Evolutionary conservation across 164 flowering plant genomes (phyloP).

Genomic region (Dillenia turbinata): DNA sequence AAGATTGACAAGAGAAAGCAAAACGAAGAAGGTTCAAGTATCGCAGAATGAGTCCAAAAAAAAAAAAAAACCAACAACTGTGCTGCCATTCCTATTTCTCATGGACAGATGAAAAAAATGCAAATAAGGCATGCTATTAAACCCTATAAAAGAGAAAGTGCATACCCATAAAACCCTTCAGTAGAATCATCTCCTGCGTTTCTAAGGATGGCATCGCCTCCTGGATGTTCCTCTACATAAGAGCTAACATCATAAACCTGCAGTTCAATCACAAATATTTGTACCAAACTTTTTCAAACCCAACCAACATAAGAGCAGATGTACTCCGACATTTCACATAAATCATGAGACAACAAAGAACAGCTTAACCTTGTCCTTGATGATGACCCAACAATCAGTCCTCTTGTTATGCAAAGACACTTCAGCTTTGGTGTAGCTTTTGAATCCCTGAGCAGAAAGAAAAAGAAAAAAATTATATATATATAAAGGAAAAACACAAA

Average conservation of each 20-base stretch:
- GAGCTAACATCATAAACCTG: constrained; percentile 93
- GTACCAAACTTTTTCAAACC: neutral
- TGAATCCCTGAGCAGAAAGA: constrained; percentile 37
- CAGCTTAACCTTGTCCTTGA: constrained; percentile 70
- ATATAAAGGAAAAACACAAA: no score
- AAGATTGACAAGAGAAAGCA: no score
- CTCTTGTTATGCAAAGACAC: constrained; percentile 73
- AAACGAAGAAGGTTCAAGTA: no score
- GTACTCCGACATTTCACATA: neutral
- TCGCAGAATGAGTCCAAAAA: neutral
- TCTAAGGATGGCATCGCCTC: constrained; percentile 87
- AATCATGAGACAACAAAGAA: neutral
- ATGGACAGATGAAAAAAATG: neutral
- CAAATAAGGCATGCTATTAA: neutral
- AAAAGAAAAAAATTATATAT: constrained; percentile 3
- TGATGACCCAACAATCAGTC: constrained; percentile 94
- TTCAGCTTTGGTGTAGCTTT: constrained; percentile 57
- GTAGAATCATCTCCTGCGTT: constrained; percentile 99
- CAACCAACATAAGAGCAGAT: neutral
- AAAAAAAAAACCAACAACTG: neutral
- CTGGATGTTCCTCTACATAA: constrained; percentile 96
- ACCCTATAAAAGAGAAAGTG: neutral
- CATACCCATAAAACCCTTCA: constrained; percentile 94
- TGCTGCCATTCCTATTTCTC: neutral
- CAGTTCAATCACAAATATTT: neutral